These are phyloP conservation scores for Starmerella apis DNA, from an alignment of 805 yeast species.

Conservation along the genomic window DNA sequence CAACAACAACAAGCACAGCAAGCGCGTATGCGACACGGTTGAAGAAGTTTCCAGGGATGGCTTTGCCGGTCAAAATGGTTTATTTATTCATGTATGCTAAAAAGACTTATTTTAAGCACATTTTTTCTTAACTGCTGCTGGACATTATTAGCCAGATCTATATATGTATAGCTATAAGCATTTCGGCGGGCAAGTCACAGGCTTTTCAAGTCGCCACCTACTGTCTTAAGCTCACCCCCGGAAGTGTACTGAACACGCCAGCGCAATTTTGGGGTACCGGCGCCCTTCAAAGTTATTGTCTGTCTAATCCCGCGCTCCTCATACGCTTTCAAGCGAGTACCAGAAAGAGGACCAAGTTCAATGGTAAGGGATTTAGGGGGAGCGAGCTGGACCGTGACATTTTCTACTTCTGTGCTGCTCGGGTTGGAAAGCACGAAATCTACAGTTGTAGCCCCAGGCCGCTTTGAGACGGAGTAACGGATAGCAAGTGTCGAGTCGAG, in stretches of 20 bases:
- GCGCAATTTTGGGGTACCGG: conserved; percentile 50
- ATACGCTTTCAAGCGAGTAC: conserved; percentile 42
- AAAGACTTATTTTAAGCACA: no score
- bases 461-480: conserved; percentile 37
- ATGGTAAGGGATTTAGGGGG: conserved; percentile 56
- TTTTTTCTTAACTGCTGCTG: not conserved
- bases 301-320: conserved; percentile 46
- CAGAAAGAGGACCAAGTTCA: conserved; percentile 52
- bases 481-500: conserved; percentile 39
- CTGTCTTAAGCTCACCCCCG: conserved; percentile 35
- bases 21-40: conserved; percentile 11
- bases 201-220: conserved; percentile 38
- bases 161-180: not conserved
- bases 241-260: conserved; percentile 57
- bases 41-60: no score
- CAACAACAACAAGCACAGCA: conserved; percentile 7
- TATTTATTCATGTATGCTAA: not conserved
- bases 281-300: conserved; percentile 33
- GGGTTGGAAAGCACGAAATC: conserved; percentile 45
- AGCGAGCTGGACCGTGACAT: conserved; percentile 54
- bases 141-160: no score
- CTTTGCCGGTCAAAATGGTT: no score
- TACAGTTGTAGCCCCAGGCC: conserved; percentile 37
- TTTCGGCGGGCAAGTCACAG: not conserved
- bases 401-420: conserved; percentile 37